Conservation (phyloP, 108 stramenopile genomes). For the Cyclotella baltica region DNA sequence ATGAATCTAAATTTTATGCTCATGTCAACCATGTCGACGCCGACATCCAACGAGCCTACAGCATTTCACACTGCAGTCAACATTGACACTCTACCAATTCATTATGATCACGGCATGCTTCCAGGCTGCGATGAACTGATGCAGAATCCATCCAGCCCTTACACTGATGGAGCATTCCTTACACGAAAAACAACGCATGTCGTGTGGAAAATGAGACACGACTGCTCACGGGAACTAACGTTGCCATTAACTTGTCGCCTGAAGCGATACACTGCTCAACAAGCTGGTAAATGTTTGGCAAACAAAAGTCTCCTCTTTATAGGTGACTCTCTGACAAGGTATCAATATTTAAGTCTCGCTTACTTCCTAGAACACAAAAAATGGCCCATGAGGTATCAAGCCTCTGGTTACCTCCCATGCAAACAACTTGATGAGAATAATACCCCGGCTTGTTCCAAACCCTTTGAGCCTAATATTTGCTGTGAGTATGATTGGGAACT, state of each 20-base stretch:
- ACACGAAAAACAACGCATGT: conserved; percentile 3
- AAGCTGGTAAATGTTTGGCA: conserved; percentile 8
- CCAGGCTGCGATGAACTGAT: conserved; percentile 25
- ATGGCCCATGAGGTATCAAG: conserved; percentile 17
- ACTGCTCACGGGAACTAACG: conserved; percentile 20
- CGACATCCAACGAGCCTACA: no score
- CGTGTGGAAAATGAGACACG: conserved; percentile 12
- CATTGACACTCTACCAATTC: no score
- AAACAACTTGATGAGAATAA: conserved; percentile 3
- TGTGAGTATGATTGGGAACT: conserved; percentile 29
- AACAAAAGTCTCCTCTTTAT: conserved; percentile 42
- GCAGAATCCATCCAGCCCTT: conserved; percentile 9
- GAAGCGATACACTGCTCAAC: conserved; percentile 19
- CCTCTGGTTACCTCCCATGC: neutral
- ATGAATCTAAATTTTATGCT: no score
- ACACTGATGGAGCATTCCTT: conserved; percentile 22
- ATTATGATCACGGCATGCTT: neutral
- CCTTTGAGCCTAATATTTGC: conserved; percentile 23
- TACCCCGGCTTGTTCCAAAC: conserved; percentile 3
- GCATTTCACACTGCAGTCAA: no score
- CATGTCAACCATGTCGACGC: no score
- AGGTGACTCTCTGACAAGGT: conserved; percentile 56
- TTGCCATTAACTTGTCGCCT: conserved; percentile 13
- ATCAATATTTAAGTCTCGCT: conserved; percentile 52
- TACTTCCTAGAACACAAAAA: conserved; percentile 21